Conservation (phyloP, 2,329 filamentous ascomycete genomes). For the Lomentospora prolificans region DNA sequence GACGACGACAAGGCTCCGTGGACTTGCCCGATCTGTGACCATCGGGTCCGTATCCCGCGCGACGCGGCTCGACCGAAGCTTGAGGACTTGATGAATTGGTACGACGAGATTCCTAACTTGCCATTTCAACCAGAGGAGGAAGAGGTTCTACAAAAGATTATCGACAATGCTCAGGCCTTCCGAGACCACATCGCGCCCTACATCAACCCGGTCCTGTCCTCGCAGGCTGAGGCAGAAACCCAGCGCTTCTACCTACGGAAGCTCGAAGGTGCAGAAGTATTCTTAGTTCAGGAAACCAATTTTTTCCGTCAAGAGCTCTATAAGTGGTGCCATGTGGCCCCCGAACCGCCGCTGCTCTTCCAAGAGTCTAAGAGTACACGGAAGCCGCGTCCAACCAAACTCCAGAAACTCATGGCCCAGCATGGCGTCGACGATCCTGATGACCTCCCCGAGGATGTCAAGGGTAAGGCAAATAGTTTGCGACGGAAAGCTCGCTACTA, state of each 20-base stretch:
- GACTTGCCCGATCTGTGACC: slow-evolving; percentile 96
- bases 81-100: slow-evolving; percentile 76
- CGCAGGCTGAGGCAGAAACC: slow-evolving; percentile 75
- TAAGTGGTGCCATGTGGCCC: slow-evolving; percentile 86
- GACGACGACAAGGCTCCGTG: slow-evolving; percentile 80
- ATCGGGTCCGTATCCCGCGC: slow-evolving; percentile 90
- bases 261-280: slow-evolving; percentile 90
- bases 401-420: slow-evolving; percentile 87
- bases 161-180: slow-evolving; percentile 76
- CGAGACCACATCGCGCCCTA: slow-evolving; percentile 71
- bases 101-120: slow-evolving; percentile 67
- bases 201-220: slow-evolving; percentile 72
- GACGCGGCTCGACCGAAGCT: slow-evolving; percentile 93
- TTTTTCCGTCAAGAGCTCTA: slow-evolving; percentile 94
- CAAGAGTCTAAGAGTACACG: slow-evolving; percentile 84
- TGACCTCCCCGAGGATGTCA: slow-evolving; percentile 73
- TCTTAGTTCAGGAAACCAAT: slow-evolving; percentile 90
- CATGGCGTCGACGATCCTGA: slow-evolving; percentile 85
- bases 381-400: slow-evolving; percentile 91
- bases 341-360: slow-evolving; percentile 73
- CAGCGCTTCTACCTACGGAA: slow-evolving; percentile 94
- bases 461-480: slow-evolving; percentile 64
- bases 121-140: slow-evolving; percentile 97
- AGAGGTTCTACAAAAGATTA: slow-evolving; percentile 73
- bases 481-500: slow-evolving; percentile 59